Evolutionary conservation across 371 early-diverging fungal species (phyloP), one percentile per base, ranked within the genome.

Genomic region (Entomophthora muscae): DNA sequence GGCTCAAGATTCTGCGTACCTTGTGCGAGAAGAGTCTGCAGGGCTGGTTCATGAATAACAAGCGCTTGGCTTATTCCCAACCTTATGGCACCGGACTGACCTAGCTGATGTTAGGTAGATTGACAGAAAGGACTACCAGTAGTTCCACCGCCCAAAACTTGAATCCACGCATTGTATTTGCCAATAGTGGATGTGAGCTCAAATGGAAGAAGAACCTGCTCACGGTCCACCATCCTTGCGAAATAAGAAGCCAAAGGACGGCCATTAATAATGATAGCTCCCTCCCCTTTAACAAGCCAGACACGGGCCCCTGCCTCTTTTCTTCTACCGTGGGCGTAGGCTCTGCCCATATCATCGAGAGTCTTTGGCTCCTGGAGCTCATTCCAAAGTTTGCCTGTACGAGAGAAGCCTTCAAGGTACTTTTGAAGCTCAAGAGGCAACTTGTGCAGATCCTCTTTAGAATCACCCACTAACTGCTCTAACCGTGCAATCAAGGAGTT

Each of bases 11-110:
- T 23, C 28, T 24, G 61, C 69, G 67, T 73, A 87, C 88, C 76
- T 73, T 79, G 71, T 68, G 81, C 74, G 52, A 84, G 71, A 57
- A 68, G 67, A 2, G 83, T 79, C 68, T 83, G 81, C 63, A 82
- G 69, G 64, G 70, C 75, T 17, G 77, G 78, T 17, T 89, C 75
- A 61, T 87, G 87, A 29, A 85, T 76, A 52, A 80, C 71, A n/a
- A 96, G 66, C 7, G 87, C 91, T 21, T 86, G 76, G 32, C 90
- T 84, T 30, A 95, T 71, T 22, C 88, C 97, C 28, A 90, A 80
- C 32, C 87, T 83, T 64, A 91, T 80, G 12, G 96, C 94, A 61
- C 83, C 85, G 5, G 92, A 84, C 79, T 95, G 95, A 23, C 93
- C 84, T 76, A 67, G 55, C 21, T 17, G 32, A 42, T 13, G 24